Base-by-base conservation (phyloP, 2,329 filamentous ascomycete genomes). In the Penicillium sp. region DNA sequence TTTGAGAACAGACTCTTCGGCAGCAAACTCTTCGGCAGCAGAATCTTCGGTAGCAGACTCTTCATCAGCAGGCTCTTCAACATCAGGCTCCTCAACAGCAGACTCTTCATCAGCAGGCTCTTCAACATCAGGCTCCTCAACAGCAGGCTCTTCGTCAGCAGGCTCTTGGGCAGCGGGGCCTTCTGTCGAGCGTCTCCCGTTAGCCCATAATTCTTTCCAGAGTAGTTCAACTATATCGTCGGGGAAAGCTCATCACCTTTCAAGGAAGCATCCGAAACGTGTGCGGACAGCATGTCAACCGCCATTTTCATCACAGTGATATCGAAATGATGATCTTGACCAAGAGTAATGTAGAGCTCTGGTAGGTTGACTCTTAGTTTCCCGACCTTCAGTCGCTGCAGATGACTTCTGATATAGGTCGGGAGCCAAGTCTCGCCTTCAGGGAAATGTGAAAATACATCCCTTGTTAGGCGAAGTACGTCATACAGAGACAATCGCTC, bases 381-480 rank as follows among this genome's bases (percentile, higher is more conserved):
- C 11, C 46, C 21, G 48, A 26, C 11, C 16, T 10, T 26, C 37
- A 57, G 48, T 16, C 27, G 43, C 48, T 27, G 41, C 21, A 55
- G 45, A 35, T 19, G 21, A 22, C 26, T 45, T 47, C 44, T 26
- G 33, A 58, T 49, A 44, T 58, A 52, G 13, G 29, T 46, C 27
- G 43, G 52, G 41, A 58, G 52, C 56, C 52, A 58, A 26, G 48
- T 49, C 44, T 58, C 52, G 33, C 35, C 52, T 43, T 55, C 45
- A 10, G 56, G 56, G 26, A 58, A 52, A 16, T 37, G 55, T 41
- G 48, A 55, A 39, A 53, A 52, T 21, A 55, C 48, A 37, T 55
- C 43, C 9, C 33, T 55, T 19, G 56, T 52, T 21, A 44, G 24
- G 19, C 35, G 45, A 10, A 63, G 48, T 31, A 58, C 48, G 2